Conservation (phyloP, 768 basidiomycete genomes). For the Infundibulicybe gibba region DNA sequence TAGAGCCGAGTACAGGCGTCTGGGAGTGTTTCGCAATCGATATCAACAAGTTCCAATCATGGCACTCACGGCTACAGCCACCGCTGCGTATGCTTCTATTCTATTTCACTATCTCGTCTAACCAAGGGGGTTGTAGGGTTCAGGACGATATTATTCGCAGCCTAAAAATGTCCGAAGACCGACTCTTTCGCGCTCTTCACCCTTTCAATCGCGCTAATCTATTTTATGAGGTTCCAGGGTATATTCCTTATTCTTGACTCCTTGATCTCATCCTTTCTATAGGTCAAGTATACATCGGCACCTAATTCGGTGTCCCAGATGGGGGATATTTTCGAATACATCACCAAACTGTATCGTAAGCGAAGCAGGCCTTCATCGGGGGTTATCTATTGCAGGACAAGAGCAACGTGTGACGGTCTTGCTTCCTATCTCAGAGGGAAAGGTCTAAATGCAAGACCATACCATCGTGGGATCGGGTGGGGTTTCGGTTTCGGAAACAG, state of each 20-base stretch:
- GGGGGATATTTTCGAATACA: conserved; percentile 64
- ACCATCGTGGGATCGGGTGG: conserved; percentile 70
- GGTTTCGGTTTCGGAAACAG: conserved; percentile 7
- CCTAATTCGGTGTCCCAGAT: conserved; percentile 51
- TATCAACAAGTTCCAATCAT: conserved; percentile 77
- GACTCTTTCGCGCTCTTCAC: conserved; percentile 62
- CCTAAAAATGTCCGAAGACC: conserved; percentile 53
- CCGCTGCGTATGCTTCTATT: conserved; percentile 44
- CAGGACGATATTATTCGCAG: conserved; percentile 69
- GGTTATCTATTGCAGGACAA: conserved; percentile 75
- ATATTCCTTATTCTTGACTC: neutral
- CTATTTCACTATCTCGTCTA: neutral
- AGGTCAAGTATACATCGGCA: conserved; percentile 66
- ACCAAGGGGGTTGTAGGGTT: conserved; percentile 42
- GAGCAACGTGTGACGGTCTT: conserved; percentile 64
- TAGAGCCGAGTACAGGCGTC: conserved; percentile 65
- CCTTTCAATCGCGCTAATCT: conserved; percentile 81
- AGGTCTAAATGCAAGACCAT: conserved; percentile 65
- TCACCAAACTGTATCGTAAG: conserved; percentile 56
- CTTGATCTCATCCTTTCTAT: neutral
- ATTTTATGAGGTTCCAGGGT: conserved; percentile 67
- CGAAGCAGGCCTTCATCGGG: conserved; percentile 62
- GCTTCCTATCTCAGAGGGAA: conserved; percentile 60
- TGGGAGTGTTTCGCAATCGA: conserved; percentile 66
- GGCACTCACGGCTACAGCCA: conserved; percentile 86